phyloP scores from a whole-genome alignment of 495 filamentous ascomycete genomes.

The Talaromyces wortmannii region DNA sequence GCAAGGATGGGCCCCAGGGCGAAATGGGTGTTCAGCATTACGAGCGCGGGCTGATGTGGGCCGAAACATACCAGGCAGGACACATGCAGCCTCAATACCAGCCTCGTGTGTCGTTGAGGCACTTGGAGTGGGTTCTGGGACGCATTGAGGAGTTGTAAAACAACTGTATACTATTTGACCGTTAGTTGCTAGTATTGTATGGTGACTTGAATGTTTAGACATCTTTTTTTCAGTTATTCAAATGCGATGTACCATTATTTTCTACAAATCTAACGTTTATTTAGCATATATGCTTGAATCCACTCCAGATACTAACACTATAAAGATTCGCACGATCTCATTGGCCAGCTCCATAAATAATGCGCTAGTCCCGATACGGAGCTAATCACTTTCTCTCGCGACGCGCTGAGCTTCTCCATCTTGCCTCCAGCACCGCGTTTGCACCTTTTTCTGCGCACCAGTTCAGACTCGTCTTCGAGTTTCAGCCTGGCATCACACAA shows the following conservation, averaged over 20 bases:
- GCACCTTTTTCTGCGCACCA: neutral
- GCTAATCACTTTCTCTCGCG: constrained; percentile 11
- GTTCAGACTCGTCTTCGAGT: constrained; percentile 4
- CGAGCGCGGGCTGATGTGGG: constrained; percentile 68
- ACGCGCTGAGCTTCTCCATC: constrained; percentile 10
- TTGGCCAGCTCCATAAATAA: neutral
- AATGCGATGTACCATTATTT: too few species aligned
- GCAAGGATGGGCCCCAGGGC: constrained; percentile 37
- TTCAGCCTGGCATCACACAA: constrained; percentile 7
- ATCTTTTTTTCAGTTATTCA: too few species aligned
- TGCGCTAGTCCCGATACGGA: constrained; percentile 18
- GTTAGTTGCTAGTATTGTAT: too few species aligned
- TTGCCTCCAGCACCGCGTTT: constrained; percentile 8
- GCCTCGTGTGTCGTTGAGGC: constrained; percentile 57
- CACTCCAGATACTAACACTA: too few species aligned
- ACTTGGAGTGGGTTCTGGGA: constrained; percentile 63
- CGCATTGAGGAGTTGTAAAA: constrained; percentile 28
- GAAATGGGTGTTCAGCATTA: constrained; percentile 57
- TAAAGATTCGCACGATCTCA: neutral
- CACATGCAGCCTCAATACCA: constrained; percentile 65
- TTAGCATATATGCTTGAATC: too few species aligned
- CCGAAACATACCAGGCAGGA: constrained; percentile 51
- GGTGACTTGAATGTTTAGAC: too few species aligned
- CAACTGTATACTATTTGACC: too few species aligned
- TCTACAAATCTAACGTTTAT: too few species aligned